Base-by-base conservation (phyloP, 768 basidiomycete genomes). In the Mycena rebaudengoi region DNA sequence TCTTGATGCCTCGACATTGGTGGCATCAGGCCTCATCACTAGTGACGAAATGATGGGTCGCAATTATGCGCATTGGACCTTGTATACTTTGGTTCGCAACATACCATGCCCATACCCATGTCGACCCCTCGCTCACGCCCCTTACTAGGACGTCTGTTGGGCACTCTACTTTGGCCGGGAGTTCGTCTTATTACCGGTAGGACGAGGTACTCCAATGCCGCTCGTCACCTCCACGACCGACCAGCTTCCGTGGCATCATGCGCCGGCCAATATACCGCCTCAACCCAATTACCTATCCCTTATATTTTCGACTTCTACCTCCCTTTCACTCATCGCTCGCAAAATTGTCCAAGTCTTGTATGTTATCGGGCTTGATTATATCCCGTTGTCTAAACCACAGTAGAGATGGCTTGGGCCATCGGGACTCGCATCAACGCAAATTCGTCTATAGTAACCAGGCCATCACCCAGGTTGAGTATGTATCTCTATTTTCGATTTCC, bases 91-190 rank as follows among this genome's bases (percentile, higher is more conserved):
- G 46, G 68, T 69, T 16, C 25, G 2, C 14, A 18, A 14, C 21
- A 20, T 35, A 37, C 55, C 7, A 16, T 16, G 35, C 21, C 11
- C n/a, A n/a, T n/a, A n/a, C n/a, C n/a, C n/a, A n/a, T n/a, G n/a
- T n/a, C n/a, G n/a, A n/a, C n/a, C n/a, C n/a, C n/a, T n/a, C n/a
- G n/a, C n/a, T n/a, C n/a, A n/a, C n/a, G n/a, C n/a, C n/a, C n/a
- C n/a, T n/a, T 12, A 4, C 14, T 11, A 70, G 76, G 81, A 83
- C 54, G 74, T 79, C 16, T 80, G 76, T 51, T 83, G 81, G 82
- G 80, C 80, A 6, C 71, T 82, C 1, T 82, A 80, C 48, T 78
- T 82, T 50, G 82, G 82, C 8, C 75, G 82, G 13, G 78, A 80
- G 33, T 80, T 75, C 60, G 74, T 70, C 43, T 70, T 79, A 7